Percentiles rank a stretch among this genome's conserved stretches.
These are phyloP conservation scores for Candida mattraensis DNA, from an alignment of 805 yeast species.

Conservation along the genomic window DNA sequence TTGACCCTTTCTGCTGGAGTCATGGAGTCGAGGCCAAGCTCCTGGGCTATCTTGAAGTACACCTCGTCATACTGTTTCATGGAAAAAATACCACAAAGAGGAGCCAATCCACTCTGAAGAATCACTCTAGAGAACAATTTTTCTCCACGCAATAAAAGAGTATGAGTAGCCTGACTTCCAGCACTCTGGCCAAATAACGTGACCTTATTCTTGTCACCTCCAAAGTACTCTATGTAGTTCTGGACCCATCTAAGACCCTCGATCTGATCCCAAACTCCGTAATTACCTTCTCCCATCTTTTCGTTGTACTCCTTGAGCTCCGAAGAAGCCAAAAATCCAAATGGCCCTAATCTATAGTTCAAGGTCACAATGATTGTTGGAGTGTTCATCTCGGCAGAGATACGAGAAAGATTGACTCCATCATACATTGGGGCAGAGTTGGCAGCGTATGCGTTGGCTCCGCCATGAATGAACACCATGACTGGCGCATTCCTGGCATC, in stretches of 20 bases:
- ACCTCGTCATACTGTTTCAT: constrained; percentile 16
- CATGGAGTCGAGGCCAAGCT: constrained; percentile 14
- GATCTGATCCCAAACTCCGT: constrained; percentile 25
- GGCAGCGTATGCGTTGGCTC: constrained; percentile 16
- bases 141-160: constrained; percentile 7
- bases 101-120: constrained; percentile 18
- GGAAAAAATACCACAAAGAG: constrained; percentile 15
- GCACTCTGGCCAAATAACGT: constrained; percentile 26
- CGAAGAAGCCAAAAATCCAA: constrained; percentile 20
- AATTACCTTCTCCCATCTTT: constrained; percentile 14
- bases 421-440: constrained; percentile 8
- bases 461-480: constrained; percentile 22
- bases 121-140: constrained; percentile 12
- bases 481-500: constrained; percentile 16
- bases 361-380: constrained; percentile 15
- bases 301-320: constrained; percentile 13
- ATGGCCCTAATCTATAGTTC: constrained; percentile 21
- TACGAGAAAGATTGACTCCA: constrained; percentile 9
- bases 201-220: constrained; percentile 20
- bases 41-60: constrained; percentile 13
- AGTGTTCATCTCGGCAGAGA: constrained; percentile 4
- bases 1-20: constrained; percentile 7
- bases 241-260: constrained; percentile 22
- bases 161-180: constrained; percentile 15
- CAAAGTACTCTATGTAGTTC: constrained; percentile 20